Base-by-base conservation (phyloP, 2,329 filamentous ascomycete genomes). In the Colletotrichum sidae region DNA sequence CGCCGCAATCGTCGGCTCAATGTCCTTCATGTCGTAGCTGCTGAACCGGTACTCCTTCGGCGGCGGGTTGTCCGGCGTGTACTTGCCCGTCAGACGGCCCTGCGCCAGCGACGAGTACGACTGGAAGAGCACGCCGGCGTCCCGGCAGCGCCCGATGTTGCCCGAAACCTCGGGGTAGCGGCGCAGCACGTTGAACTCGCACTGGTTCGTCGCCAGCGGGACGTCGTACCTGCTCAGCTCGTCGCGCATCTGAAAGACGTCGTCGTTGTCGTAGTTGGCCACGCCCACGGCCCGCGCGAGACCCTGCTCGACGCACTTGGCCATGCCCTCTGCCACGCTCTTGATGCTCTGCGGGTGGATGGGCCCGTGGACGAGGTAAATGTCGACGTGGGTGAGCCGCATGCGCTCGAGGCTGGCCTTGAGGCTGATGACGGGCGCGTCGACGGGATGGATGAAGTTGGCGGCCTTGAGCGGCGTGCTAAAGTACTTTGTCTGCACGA, bases 401-500 rank as follows among this genome's bases (percentile, higher is more conserved):
- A 55, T 47, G 8, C 41, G 42, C 1, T 45, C 37, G 10, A 55
- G 38, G 17, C 50, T 55, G 17, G 42, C 50, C 2, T 37, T 47
- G 11, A 60, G 44, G 37, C 50, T 49, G 10, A n/a, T 38, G 0
- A 60, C 10, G 3, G 50, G 35, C 17, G 41, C 49, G 6, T 49
- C 42, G 15, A 49, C n/a, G n/a, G 51, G 35, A 4, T 60, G 42
- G 34, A 47, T 42, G 50, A 60, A 55, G 35, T 41, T 55, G 1
- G 12, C n/a, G 17, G 42, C 35, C 17, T 49, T 55, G n/a, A 55
- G 12, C 25, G 37, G 51, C 1, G 51, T 56, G 37, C 45, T 33
- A 11, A 50, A 61, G 12, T 44, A 50, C 51, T 61, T 45, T 3
- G 38, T 61, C 25, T 50, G 45, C 11, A 61, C 52, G 5, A 56